Evolutionary conservation across 2,329 filamentous ascomycete species (phyloP), one percentile per base, ranked within the genome.

Genomic region (Aureobasidium sp.): DNA sequence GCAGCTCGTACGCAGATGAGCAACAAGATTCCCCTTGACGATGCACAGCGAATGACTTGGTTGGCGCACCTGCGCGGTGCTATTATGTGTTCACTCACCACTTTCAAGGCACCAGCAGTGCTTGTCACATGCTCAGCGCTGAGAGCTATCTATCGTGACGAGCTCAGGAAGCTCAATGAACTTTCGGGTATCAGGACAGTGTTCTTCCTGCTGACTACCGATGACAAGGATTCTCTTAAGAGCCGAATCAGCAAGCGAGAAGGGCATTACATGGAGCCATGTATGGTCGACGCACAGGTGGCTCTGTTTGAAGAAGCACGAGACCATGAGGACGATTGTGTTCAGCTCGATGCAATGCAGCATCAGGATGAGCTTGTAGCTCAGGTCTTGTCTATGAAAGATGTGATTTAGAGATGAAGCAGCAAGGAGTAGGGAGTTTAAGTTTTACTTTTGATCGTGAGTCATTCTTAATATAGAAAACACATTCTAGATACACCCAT

Each of bases 1-100:
- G 66, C 64, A 9, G 71, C 75, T 9, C 59, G 76, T 0, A 87
- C 92, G 61, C 97, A 97, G 77, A 99, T 99, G 94, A 82, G 84
- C 71, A 82, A 82, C 67, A 90, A 90, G 67, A 87, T 85, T 62
- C 91, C 94, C 2, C 82, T 99, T 36, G 96, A 89, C 61, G 94
- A 99, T 72, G 87, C 87, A 63, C 94, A 99, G 76, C 88, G 94
- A 66, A 97, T 94, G 94, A 92, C 96, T 78, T 99, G 94, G 94
- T 86, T 99, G 27, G 78, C 79, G 59, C 67, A 74, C 10, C 74
- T 81, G 9, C 77, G 79, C 66, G 75, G 80, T 67, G 69, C 73
- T 46, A 37, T 67, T 5, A 63, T 63, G 32, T 51, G 5, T 26
- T 51, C 50, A 15, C 13, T 53, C 5, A 66, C 73, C 60, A 61